These are phyloP conservation scores for Geotrichum klebahnii DNA, from an alignment of 1,139 yeast species.

Conservation along the genomic window DNA sequence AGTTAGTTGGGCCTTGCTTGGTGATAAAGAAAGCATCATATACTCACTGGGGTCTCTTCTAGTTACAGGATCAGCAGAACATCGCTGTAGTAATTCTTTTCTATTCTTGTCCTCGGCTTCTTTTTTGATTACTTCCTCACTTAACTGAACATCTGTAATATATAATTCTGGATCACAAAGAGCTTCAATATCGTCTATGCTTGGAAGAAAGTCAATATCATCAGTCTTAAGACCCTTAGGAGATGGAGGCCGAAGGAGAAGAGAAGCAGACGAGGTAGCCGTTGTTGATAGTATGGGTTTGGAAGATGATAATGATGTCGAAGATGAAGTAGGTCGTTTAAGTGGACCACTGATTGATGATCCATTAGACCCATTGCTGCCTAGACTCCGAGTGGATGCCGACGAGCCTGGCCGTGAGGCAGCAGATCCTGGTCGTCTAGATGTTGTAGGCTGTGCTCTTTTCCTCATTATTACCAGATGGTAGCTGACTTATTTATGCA, in stretches of 20 bases:
- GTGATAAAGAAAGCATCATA: too few relatives aligned
- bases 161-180: constrained; percentile 15
- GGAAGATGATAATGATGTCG: background rate
- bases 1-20: too few relatives aligned
- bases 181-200: constrained; percentile 9
- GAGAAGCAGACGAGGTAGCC: background rate
- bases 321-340: constrained; percentile 7
- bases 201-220: constrained; percentile 18
- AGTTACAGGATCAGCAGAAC: constrained; percentile 3
- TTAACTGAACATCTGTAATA: constrained; percentile 14
- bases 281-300: background rate
- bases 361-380: background rate
- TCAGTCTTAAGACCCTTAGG: constrained; percentile 1
- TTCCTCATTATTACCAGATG: constrained; percentile 1
- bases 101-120: background rate
- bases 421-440: constrained; percentile 5
- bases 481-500: background rate
- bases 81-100: constrained; percentile 2
- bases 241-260: constrained; percentile 2
- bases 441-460: constrained; percentile 14
- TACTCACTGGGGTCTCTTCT: constrained; percentile 11
- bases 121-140: constrained; percentile 1
- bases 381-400: constrained; percentile 1
- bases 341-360: constrained; percentile 1
- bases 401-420: constrained; percentile 9